Percentiles rank a stretch among this genome's conserved stretches.
These are phyloP conservation scores for Gossypium aridum DNA, from an alignment of 441 rosid species.

Conservation along the genomic window DNA sequence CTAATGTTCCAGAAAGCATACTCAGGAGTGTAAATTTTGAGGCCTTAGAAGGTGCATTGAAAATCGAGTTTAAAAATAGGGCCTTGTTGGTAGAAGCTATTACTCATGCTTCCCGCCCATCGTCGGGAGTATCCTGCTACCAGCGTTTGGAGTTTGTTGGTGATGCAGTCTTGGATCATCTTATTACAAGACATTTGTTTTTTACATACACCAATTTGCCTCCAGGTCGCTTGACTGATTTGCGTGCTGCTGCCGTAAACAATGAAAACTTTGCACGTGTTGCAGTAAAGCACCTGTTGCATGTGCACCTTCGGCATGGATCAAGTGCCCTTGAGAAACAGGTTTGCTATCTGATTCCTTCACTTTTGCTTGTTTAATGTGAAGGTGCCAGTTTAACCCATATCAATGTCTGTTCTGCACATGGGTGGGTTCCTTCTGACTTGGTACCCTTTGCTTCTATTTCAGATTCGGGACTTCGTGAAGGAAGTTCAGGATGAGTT, in stretches of 20 bases:
- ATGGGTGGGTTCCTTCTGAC: slow-evolving; percentile 6
- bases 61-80: slow-evolving; percentile 49
- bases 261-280: slow-evolving; percentile 99
- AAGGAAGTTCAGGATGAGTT: slow-evolving; percentile 81
- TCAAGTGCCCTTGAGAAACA: slow-evolving; percentile 94
- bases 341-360: slow-evolving; percentile 26
- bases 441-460: slow-evolving; percentile 9
- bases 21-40: slow-evolving; percentile 83
- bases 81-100: slow-evolving; percentile 84
- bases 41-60: slow-evolving; percentile 65
- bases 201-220: slow-evolving; percentile 90
- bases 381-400: not conserved
- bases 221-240: slow-evolving; percentile 96
- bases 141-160: slow-evolving; percentile 97
- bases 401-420: not conserved
- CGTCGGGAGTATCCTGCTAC: slow-evolving; percentile 93
- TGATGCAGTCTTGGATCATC: slow-evolving; percentile 97
- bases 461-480: slow-evolving; percentile 93
- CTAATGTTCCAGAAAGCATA: slow-evolving; percentile 64
- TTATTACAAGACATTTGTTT: slow-evolving; percentile 85
- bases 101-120: slow-evolving; percentile 97
- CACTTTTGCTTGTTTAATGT: not conserved
- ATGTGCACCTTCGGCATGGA: slow-evolving; percentile 88
- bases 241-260: slow-evolving; percentile 99
- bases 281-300: slow-evolving; percentile 93